Percentiles rank a stretch among this genome's conserved stretches.
These are phyloP conservation scores for Beauveria caledonica DNA, from an alignment of 2,329 filamentous ascomycete genomes.

Conservation along the genomic window DNA sequence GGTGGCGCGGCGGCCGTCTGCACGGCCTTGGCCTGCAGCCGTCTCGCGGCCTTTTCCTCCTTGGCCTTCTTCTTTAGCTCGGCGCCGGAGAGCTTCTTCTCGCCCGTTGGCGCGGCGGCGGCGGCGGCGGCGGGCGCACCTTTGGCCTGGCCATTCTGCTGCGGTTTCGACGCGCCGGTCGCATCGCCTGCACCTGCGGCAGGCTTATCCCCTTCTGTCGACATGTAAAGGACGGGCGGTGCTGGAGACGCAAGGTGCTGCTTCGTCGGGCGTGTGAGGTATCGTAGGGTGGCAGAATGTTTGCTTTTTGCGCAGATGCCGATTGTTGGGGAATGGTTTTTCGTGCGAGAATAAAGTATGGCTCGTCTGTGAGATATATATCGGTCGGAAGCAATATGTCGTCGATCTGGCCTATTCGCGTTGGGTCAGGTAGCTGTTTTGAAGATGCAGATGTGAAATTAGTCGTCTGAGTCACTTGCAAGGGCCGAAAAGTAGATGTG, in stretches of 20 bases:
- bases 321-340: neutral
- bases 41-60: conserved; percentile 81
- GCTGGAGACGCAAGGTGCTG: conserved; percentile 6
- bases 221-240: conserved; percentile 18
- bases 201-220: conserved; percentile 24
- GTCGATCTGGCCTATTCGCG: neutral
- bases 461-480: conserved; percentile 5
- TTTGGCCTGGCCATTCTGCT: conserved; percentile 19
- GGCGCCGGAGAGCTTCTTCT: conserved; percentile 59
- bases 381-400: neutral
- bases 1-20: conserved; percentile 36
- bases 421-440: neutral
- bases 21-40: conserved; percentile 61
- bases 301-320: neutral
- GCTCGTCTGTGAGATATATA: neutral
- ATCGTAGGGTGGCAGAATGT: neutral
- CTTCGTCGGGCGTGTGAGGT: conserved; percentile 12
- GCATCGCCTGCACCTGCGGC: conserved; percentile 20
- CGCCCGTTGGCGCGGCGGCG: conserved; percentile 18
- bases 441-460: neutral
- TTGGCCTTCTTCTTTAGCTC: conserved; percentile 85
- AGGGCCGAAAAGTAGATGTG: neutral
- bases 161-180: conserved; percentile 17
- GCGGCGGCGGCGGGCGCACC: neutral
- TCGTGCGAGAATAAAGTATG: too few relatives aligned